Conservation (phyloP, 2,329 filamentous ascomycete species). For the Colletotrichum echinochloae region DNA sequence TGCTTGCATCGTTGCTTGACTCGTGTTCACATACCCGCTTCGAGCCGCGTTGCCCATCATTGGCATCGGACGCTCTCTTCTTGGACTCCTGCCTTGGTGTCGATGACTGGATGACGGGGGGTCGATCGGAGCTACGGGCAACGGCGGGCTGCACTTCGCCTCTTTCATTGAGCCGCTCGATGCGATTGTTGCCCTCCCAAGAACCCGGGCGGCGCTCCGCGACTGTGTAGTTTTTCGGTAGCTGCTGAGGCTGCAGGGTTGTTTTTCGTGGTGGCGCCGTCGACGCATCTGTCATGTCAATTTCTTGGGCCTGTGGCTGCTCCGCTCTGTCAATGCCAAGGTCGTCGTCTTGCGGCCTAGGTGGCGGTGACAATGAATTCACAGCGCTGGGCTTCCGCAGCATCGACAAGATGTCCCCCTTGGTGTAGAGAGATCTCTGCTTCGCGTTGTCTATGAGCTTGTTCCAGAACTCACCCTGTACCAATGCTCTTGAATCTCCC, state of each 20-base stretch:
- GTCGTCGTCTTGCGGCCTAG: conserved; percentile 44
- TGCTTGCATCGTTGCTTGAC: not conserved
- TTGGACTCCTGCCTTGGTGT: conserved; percentile 46
- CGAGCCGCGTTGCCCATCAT: conserved; percentile 48
- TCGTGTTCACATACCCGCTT: conserved; percentile 56
- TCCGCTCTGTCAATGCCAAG: not conserved
- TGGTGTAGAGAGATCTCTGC: conserved; percentile 79
- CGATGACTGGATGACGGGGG: conserved; percentile 56
- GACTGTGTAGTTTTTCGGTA: not conserved
- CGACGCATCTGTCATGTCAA: conserved; percentile 39
- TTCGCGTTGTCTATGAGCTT: conserved; percentile 87
- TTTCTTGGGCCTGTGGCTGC: conserved; percentile 24
- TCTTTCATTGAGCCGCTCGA: conserved; percentile 47
- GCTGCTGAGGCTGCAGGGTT: conserved; percentile 14
- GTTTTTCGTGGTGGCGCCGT: conserved; percentile 5
- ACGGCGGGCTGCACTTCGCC: conserved; percentile 44
- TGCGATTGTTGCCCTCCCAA: conserved; percentile 30
- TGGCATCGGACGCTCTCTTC: conserved; percentile 59
- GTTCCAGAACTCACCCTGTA: conserved; percentile 91
- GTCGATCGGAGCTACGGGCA: conserved; percentile 34
- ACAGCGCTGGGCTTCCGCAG: conserved; percentile 58
- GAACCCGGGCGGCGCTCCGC: conserved; percentile 19
- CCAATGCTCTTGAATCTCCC: conserved; percentile 87
- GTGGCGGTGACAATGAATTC: conserved; percentile 27
- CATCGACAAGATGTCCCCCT: conserved; percentile 67